phyloP scores from a whole-genome alignment of 495 filamentous ascomycete species.

The Talaromyces trachyspermus region DNA sequence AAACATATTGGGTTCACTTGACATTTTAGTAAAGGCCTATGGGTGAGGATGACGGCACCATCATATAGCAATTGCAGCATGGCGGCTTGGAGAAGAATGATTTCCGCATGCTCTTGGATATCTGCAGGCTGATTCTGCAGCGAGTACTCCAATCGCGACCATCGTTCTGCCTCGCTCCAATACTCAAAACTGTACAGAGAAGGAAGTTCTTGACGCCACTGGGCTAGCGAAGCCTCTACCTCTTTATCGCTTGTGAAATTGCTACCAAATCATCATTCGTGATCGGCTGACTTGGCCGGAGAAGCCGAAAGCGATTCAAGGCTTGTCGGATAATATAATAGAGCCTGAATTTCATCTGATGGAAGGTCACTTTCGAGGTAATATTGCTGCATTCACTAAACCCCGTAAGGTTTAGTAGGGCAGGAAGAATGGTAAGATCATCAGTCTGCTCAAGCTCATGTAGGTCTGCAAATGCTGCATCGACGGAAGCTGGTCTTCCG shows the following conservation, averaged over 20 bases:
- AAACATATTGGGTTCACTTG: slow-evolving; percentile 3
- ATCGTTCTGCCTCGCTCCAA: slow-evolving; percentile 8
- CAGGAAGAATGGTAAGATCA: slow-evolving; percentile 9
- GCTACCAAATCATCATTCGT: slow-evolving; percentile 9
- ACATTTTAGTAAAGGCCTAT: slow-evolving; percentile 12
- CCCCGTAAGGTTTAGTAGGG: background rate
- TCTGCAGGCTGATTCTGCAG: slow-evolving; percentile 5
- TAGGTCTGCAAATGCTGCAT: slow-evolving; percentile 10
- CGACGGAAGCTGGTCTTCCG: slow-evolving; percentile 14
- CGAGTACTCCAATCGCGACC: slow-evolving; percentile 5
- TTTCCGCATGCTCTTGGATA: slow-evolving; percentile 12
- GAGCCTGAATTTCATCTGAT: slow-evolving; percentile 11
- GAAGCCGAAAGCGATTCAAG: slow-evolving; percentile 12
- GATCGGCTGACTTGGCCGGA: slow-evolving; percentile 8
- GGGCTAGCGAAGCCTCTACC: slow-evolving; percentile 4
- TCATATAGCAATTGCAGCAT: slow-evolving; percentile 16
- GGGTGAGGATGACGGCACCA: slow-evolving; percentile 14
- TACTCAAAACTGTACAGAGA: slow-evolving; percentile 10
- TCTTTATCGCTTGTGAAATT: slow-evolving; percentile 11
- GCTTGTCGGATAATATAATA: slow-evolving; percentile 14
- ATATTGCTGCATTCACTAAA: slow-evolving; percentile 6
- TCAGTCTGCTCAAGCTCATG: slow-evolving; percentile 11
- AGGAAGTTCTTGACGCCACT: slow-evolving; percentile 9
- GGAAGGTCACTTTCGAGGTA: slow-evolving; percentile 10
- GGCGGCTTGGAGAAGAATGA: slow-evolving; percentile 15